These are phyloP conservation scores for Acacia acuminata DNA, from an alignment of 306 rosid genomes.

Conservation along the genomic window DNA sequence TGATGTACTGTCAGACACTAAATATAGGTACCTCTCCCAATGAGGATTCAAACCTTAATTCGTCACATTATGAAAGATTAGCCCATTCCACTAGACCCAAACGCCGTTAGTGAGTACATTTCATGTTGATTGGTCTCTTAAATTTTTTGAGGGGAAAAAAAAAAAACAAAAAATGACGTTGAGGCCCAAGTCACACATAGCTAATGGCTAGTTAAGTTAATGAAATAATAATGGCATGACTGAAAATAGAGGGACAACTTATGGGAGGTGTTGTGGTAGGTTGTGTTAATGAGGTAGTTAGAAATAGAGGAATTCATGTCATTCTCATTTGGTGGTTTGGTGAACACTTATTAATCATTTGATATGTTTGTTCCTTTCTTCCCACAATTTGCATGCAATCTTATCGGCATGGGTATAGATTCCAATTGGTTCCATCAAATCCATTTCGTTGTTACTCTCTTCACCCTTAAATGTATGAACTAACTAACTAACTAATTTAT, in stretches of 20 bases:
- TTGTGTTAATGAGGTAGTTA: constrained; percentile 25
- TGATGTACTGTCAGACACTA: too few species aligned
- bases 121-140: too few species aligned
- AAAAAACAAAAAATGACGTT: not conserved
- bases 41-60: too few species aligned
- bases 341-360: constrained; percentile 35
- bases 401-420: too few species aligned
- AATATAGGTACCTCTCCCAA: rapidly evolving
- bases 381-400: constrained; percentile 24
- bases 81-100: too few species aligned
- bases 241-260: not conserved
- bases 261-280: not conserved
- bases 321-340: constrained; percentile 33
- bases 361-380: constrained; percentile 21
- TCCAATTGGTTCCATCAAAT: too few species aligned
- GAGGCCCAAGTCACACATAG: not conserved
- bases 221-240: constrained; percentile 21
- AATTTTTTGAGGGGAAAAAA: too few species aligned
- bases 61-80: too few species aligned
- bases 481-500: too few species aligned
- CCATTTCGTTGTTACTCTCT: too few species aligned
- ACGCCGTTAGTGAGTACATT: too few species aligned
- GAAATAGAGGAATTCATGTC: constrained; percentile 23
- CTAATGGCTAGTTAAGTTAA: not conserved
- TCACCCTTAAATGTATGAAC: too few species aligned